These are phyloP conservation scores for Sporormia fimetaria DNA, from an alignment of 495 filamentous ascomycete genomes.

Conservation along the genomic window DNA sequence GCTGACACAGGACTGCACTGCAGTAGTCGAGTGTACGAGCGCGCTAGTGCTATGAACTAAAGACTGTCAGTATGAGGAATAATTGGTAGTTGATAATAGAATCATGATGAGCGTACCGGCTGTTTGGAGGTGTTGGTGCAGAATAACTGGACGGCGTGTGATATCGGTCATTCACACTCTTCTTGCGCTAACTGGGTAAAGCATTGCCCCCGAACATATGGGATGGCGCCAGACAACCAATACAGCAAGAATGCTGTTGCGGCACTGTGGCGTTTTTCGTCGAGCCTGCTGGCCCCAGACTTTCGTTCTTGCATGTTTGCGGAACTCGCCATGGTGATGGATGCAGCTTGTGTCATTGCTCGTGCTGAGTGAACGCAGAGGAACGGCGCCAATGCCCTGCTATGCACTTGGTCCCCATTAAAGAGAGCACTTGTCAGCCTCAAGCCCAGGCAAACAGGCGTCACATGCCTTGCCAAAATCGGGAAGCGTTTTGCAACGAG, in stretches of 20 bases:
- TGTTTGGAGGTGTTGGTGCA: slow-evolving; percentile 1
- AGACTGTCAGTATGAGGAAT: slow-evolving; percentile 1
- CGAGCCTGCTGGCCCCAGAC: slow-evolving; percentile 14
- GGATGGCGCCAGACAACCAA: slow-evolving; percentile 15
- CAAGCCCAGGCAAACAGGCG: slow-evolving; percentile 8
- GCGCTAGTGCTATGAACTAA: too few relatives aligned
- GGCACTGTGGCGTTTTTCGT: slow-evolving; percentile 21
- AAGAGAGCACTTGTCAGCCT: slow-evolving; percentile 9
- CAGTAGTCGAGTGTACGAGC: slow-evolving; percentile 14
- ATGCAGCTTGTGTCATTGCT: slow-evolving; percentile 16
- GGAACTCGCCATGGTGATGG: slow-evolving; percentile 8
- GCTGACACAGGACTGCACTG: slow-evolving; percentile 20
- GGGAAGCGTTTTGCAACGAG: slow-evolving; percentile 1
- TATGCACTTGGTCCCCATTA: slow-evolving; percentile 5
- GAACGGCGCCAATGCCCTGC: slow-evolving; percentile 1
- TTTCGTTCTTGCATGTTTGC: slow-evolving; percentile 18
- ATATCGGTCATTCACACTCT: slow-evolving; percentile 9
- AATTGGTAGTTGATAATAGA: slow-evolving; percentile 7
- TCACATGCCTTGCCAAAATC: slow-evolving; percentile 18
- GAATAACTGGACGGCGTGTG: too few relatives aligned
- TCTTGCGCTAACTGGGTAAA: slow-evolving; percentile 1
- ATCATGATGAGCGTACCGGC: slow-evolving; percentile 13
- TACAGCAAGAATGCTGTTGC: slow-evolving; percentile 23
- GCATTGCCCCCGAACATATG: not conserved
- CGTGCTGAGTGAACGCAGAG: slow-evolving; percentile 9